Conservation (phyloP, 345 rosid genomes). For the Eutrema japonicum region DNA sequence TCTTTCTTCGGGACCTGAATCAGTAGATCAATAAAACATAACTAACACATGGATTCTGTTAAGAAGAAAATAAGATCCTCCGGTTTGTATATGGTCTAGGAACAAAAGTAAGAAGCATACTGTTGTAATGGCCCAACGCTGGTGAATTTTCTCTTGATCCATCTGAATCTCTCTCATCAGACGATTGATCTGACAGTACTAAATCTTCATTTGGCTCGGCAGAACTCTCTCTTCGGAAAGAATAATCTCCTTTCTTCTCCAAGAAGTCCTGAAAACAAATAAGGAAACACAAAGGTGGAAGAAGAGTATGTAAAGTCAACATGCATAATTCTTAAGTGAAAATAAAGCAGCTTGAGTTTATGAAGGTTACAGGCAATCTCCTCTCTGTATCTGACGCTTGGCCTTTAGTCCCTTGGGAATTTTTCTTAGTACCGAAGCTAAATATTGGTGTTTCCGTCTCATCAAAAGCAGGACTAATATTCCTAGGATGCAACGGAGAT, state of each 20-base stretch:
- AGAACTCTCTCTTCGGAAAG: slow-evolving; percentile 45
- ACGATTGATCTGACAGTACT: slow-evolving; percentile 53
- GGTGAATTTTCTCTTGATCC: slow-evolving; percentile 59
- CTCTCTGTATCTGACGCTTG: slow-evolving; percentile 46
- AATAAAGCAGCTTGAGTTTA: slow-evolving; percentile 32
- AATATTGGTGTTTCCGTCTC: slow-evolving; percentile 44
- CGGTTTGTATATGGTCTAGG: slow-evolving; percentile 20
- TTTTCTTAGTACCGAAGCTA: slow-evolving; percentile 48
- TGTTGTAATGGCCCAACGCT: slow-evolving; percentile 40
- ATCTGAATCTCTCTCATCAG: slow-evolving; percentile 56
- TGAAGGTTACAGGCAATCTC: slow-evolving; percentile 61
- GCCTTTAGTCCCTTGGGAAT: slow-evolving; percentile 47
- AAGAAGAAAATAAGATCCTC: slow-evolving; percentile 12
- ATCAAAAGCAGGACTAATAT: slow-evolving; percentile 46
- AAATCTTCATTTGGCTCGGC: slow-evolving; percentile 43
- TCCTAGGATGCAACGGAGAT: slow-evolving; percentile 45
- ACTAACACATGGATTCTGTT: slow-evolving; percentile 23
- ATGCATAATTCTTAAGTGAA: slow-evolving; percentile 10
- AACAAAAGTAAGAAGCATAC: slow-evolving; percentile 32
- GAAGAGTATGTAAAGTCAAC: slow-evolving; percentile 27
- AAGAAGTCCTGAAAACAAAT: slow-evolving; percentile 56
- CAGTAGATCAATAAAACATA: slow-evolving; percentile 18
- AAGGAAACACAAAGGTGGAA: slow-evolving; percentile 54
- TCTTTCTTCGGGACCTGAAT: slow-evolving; percentile 31
- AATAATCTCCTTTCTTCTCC: slow-evolving; percentile 49